Conservation (phyloP, 2,329 filamentous ascomycete genomes). For the Fusarium sororula region DNA sequence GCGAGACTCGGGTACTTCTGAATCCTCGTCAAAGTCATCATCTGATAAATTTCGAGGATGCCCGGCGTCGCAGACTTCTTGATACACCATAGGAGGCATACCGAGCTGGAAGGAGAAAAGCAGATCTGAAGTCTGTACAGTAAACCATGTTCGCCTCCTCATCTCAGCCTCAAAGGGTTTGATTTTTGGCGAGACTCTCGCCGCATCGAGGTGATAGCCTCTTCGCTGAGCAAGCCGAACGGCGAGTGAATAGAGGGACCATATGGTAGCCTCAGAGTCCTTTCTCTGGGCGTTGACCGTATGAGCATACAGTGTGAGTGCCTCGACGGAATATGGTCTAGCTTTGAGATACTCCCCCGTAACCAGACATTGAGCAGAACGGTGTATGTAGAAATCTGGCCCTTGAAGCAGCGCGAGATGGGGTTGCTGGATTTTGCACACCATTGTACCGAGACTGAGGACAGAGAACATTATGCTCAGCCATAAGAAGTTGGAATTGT, state of each 20-base stretch:
- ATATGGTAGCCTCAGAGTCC: constrained; percentile 56
- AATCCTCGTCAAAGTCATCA: constrained; percentile 61
- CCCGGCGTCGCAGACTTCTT: constrained; percentile 57
- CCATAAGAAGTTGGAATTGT: constrained; percentile 56
- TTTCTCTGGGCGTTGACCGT: constrained; percentile 53
- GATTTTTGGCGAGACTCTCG: constrained; percentile 51
- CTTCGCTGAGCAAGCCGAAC: constrained; percentile 60
- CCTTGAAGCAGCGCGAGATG: constrained; percentile 25
- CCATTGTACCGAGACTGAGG: constrained; percentile 52
- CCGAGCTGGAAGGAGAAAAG: constrained; percentile 63
- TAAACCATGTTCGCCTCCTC: constrained; percentile 59
- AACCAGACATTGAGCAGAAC: constrained; percentile 58
- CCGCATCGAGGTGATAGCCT: constrained; percentile 62
- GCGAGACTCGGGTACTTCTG: constrained; percentile 54
- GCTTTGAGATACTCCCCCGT: constrained; percentile 58
- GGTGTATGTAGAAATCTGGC: constrained; percentile 46
- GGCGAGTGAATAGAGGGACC: constrained; percentile 58
- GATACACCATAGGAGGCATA: constrained; percentile 59
- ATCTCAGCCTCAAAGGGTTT: constrained; percentile 62
- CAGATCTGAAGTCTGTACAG: constrained; percentile 58
- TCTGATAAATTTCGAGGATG: constrained; percentile 59
- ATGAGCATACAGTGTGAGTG: constrained; percentile 57
- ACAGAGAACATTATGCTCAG: constrained; percentile 61
- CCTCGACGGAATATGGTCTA: constrained; percentile 58
- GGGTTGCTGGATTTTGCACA: constrained; percentile 46